Base-by-base conservation (phyloP, 129 eudicot species). In the Escallonia herrerae region DNA sequence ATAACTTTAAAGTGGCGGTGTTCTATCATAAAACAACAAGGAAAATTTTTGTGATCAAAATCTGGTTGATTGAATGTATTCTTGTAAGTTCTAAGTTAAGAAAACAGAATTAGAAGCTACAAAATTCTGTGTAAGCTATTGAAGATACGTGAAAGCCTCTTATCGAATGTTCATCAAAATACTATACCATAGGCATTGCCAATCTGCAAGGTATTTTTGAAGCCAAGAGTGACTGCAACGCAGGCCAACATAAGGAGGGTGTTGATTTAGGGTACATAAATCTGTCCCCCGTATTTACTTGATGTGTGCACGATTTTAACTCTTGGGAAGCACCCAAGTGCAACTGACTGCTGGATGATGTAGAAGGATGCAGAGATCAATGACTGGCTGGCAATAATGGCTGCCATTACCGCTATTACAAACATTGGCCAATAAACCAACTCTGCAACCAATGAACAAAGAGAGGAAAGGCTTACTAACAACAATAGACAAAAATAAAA, bases 101-200 rank as follows among this genome's bases (percentile, higher is more conserved):
- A 22, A 22, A 22, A 22, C 33, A 22, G 33, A 22, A 22, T 22
- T 22, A 22, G 33, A 22, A 22, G 33, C 33, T 22, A 22, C 33
- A 22, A 22, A 22, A 22, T 22, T 22, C n/a, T n/a, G n/a, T n/a
- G n/a, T n/a, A n/a, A n/a, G n/a, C n/a, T n/a, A n/a, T n/a, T n/a
- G n/a, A n/a, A n/a, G n/a, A n/a, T n/a, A n/a, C n/a, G n/a, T n/a
- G n/a, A n/a, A n/a, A n/a, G n/a, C n/a, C n/a, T n/a, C n/a, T n/a
- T n/a, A n/a, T n/a, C n/a, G n/a, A n/a, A n/a, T n/a, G n/a, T n/a
- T n/a, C n/a, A n/a, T n/a, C n/a, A n/a, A n/a, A n/a, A n/a, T n/a
- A n/a, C n/a, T n/a, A n/a, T 66, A 66, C 70, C 70, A 39, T 50
- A 66, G 13, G 70, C 70, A 66, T 66, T 66, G 5, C 70, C 70